Base-by-base conservation (phyloP, 805 yeast genomes). In the Hanseniaspora meyeri region DNA sequence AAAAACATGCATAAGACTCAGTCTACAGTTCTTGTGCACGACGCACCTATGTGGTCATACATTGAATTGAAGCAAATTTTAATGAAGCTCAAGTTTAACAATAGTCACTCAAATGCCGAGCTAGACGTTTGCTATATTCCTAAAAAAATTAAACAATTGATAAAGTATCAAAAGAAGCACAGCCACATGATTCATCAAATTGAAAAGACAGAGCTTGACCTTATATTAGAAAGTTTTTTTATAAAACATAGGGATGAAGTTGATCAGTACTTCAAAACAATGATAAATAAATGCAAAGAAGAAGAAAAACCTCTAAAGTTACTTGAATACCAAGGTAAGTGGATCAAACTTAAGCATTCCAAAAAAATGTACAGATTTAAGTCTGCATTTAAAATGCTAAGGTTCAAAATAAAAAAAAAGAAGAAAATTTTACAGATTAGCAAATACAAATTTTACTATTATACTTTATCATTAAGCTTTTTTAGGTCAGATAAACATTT, bases 81-180 rank as follows among this genome's bases (percentile, higher is more conserved):
- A 68, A 43, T 59, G 62, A 53, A 61, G 67, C 1, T 64, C 71
- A 0, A 68, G 81, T 12, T 4, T 20, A 27, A 29, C 1, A 17
- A 20, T 2, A 9, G 14, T 2, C 19, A 31, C 5, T 80, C 84
- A 0, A 82, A 82, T 0, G 78, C 79, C 1, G 74, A 85, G 1
- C 71, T 73, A 12, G 72, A 72, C 27, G 68, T 85, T 0, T 83
- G 89, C 87, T 78, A 81, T 56, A 74, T 83, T 42, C 72, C 68
- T 14, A 59, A 75, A 50, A 71, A 77, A 45, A 74, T 70, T 60
- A 61, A 68, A 4, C 67, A 67, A n/a, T 65, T 80, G 20, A 68
- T 69, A 14, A 34, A 45, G 4, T 60, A 68, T 19, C 68, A 72
- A 20, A 59, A 62, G 1, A 60, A 65, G 11, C 73, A 73, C 49